Evolutionary conservation across 164 flowering plant genomes (phyloP), one percentile per base, ranked within the genome.

Genomic region (Piper betle): DNA sequence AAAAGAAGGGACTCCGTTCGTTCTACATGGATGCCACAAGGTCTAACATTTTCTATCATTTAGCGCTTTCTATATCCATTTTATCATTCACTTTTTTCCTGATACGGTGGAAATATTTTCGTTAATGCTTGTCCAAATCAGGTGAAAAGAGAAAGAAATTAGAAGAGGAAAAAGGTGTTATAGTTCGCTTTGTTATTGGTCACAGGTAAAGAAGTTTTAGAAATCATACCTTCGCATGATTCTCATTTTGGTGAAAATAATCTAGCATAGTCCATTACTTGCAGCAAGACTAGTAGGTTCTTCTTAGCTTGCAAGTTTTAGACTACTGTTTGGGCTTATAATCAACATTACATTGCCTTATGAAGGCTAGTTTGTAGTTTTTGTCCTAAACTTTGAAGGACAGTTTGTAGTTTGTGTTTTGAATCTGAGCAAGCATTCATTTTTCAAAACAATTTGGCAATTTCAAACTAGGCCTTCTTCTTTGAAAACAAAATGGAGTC

Each of bases 11-110:
- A 93, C 71, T 93, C 99, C 13, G 86, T 93, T 65, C 96, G 99
- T 64, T 82, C 90, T 18, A 90, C 99, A 18, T 93, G 99, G 99
- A 86, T 93, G 94, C 96, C 87, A 42, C 88, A 78, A 82, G 99
- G 99, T 90, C 57, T 68, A 20, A 11, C 37, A 6, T 67, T n/a
- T 39, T 56, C 53, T 19, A 43, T n/a, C 54, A 52, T 33, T 33
- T 4, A 13, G 33, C 39, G 4, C 25, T 55, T 55, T 10, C 18
- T 19, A 48, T 33, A 11, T 5, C 18, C 2, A 17, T 25, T 58
- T 62, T 55, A 12, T 8, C 4, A 2, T 40, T n/a, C 39, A 50
- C 39, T 43, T 42, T 58, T 57, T 53, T 37, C 37, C 39, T 39
- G 37, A 16, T n/a, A 15, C 48, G 62, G 6, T 15, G 20, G 57